Conservation (phyloP, 2,329 filamentous ascomycete species). For the Fusarium duplospermum region DNA sequence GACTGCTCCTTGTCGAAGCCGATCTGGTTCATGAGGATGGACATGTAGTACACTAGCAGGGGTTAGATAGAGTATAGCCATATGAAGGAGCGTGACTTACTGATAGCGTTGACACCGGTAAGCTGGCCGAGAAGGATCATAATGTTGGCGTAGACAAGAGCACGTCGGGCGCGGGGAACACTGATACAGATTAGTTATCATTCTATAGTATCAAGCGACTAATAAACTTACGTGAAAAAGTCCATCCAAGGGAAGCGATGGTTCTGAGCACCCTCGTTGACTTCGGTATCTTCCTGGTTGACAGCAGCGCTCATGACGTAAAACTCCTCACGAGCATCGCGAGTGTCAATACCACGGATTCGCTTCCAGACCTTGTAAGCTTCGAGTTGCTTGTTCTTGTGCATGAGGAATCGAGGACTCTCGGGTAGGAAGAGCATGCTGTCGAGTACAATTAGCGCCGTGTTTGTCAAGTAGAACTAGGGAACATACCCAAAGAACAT, state of each 20-base stretch:
- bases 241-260: constrained; percentile 76
- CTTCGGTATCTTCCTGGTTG: constrained; percentile 64
- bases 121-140: constrained; percentile 79
- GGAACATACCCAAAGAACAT: constrained; percentile 50
- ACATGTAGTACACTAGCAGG: constrained; percentile 73
- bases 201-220: background rate
- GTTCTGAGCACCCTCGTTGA: constrained; percentile 62
- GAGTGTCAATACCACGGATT: constrained; percentile 69
- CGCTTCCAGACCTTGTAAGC: constrained; percentile 77
- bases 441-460: background rate
- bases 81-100: background rate
- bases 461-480: constrained; percentile 35
- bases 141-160: constrained; percentile 74
- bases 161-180: constrained; percentile 72
- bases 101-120: constrained; percentile 75
- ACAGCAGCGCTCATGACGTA: constrained; percentile 77
- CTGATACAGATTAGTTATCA: constrained; percentile 11
- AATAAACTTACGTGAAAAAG: constrained; percentile 67
- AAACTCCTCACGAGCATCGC: constrained; percentile 75
- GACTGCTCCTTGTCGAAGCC: constrained; percentile 71
- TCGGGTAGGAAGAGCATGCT: constrained; percentile 81
- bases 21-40: constrained; percentile 73
- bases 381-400: constrained; percentile 63
- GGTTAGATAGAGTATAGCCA: background rate
- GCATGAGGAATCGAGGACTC: constrained; percentile 75